Evolutionary conservation across 768 basidiomycete genomes (phyloP).

Genomic region (Pleurotus pulmonarius): DNA sequence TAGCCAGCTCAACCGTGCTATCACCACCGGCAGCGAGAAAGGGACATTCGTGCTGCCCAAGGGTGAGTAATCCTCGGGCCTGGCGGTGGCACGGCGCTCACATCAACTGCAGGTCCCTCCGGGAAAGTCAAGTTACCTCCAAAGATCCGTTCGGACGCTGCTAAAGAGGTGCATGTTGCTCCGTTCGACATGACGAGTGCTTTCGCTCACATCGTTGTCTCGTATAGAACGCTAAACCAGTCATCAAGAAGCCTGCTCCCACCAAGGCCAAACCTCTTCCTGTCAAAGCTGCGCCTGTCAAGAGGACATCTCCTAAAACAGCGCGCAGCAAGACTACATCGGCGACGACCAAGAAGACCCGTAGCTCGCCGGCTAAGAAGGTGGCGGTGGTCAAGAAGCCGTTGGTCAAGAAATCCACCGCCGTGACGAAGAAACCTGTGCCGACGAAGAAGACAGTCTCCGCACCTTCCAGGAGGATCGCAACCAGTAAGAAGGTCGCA

Average conservation of each 20-base stretch:
- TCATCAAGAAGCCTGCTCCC: conserved; percentile 12
- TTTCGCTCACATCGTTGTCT: not conserved
- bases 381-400: conserved; percentile 15
- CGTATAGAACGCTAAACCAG: conserved; percentile 40
- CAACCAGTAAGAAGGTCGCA: conserved; percentile 21
- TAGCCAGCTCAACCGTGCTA: conserved; percentile 79
- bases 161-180: conserved; percentile 39
- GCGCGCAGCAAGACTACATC: conserved; percentile 15
- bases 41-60: conserved; percentile 49
- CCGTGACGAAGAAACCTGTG: conserved; percentile 4
- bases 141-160: conserved; percentile 55
- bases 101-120: conserved; percentile 32
- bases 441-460: conserved; percentile 18
- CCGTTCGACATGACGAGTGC: too few relatives aligned
- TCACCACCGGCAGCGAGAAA: conserved; percentile 49
- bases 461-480: conserved; percentile 16
- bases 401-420: conserved; percentile 25
- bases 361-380: too few relatives aligned
- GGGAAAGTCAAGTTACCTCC: conserved; percentile 60
- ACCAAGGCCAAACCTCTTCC: conserved; percentile 15
- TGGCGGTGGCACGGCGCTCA: not conserved
- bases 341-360: conserved; percentile 20
- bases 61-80: conserved; percentile 24
- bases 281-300: conserved; percentile 20
- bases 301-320: conserved; percentile 16